Evolutionary conservation across 1,284 basidiomycete species (phyloP), one percentile per base, ranked within the genome.

Genomic region (Laetiporus sulphureus): DNA sequence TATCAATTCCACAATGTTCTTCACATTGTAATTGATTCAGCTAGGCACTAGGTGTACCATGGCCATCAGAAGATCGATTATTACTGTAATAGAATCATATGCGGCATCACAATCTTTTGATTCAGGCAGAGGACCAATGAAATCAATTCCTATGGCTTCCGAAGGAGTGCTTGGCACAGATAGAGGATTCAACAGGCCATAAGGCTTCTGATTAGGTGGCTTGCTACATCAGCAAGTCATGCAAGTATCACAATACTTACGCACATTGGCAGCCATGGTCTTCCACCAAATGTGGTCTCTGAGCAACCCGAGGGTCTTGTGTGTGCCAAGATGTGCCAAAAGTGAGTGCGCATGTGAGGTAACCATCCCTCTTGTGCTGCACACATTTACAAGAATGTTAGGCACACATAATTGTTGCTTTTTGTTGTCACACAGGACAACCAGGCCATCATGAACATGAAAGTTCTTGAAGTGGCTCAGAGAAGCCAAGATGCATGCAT

Each of bases 1-100:
- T 16, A 69, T 47, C 2, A 69, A 16, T 45, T 67, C 61, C 1
- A 69, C 66, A 1, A 68, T 45, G 13, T 71, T 55, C 10, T 41
- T 45, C 0, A 66, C 59, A 6, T 19, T 55, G 36, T 62, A 64
- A 3, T 57, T 59, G 11, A 47, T 52, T 3, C 45, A 16, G 15
- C 47, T 51, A 0, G 60, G 58, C 8, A 62, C 43, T 10, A 57
- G 38, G 41, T 61, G 60, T 24, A 57, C 57, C 54, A 60, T 57
- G 4, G 48, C 51, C 0, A 61, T 59, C 2, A 67, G 44, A 4
- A 60, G 55, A 45, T 62, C 54, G 13, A 67, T 62, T 0, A 68
- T 44, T 0, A 63, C 58, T 1, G 55, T 52, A 1, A 62, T 34
- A 15, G 39, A 32, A 23, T 40, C 39, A 27, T 33, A 34, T 16